A percentile compares a stretch with the other conserved stretches of the same genome.
Evolutionary conservation across 2,329 filamentous ascomycete species (phyloP).

Genomic region (Madurella mycetomatis): DNA sequence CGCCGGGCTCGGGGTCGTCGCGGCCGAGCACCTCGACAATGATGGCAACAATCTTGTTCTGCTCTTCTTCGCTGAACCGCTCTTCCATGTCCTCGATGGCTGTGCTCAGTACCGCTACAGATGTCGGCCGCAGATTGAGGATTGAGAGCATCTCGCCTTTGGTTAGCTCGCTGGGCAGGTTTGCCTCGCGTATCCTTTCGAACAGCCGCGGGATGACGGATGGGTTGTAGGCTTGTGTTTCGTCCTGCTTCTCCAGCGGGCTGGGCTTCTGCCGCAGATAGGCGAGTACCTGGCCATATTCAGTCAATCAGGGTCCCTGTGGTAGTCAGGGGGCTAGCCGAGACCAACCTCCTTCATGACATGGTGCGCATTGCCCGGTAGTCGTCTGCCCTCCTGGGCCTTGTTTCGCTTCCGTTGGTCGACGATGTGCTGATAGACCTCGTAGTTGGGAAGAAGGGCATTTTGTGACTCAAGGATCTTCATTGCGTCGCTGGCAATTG

Average conservation of each 20-base stretch:
- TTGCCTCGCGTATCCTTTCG: slow-evolving; percentile 39
- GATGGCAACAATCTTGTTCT: slow-evolving; percentile 53
- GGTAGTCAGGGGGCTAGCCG: slow-evolving; percentile 7
- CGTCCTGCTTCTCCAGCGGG: slow-evolving; percentile 52
- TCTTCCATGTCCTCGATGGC: slow-evolving; percentile 62
- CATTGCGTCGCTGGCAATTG: slow-evolving; percentile 37
- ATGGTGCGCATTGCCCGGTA: slow-evolving; percentile 55
- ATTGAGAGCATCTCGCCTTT: slow-evolving; percentile 68
- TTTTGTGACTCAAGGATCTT: slow-evolving; percentile 69
- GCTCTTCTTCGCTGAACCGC: slow-evolving; percentile 56
- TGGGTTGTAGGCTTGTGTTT: slow-evolving; percentile 44
- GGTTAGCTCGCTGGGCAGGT: slow-evolving; percentile 53
- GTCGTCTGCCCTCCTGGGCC: slow-evolving; percentile 42
- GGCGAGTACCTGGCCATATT: slow-evolving; percentile 48
- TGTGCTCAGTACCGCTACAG: slow-evolving; percentile 54
- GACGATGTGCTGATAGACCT: slow-evolving; percentile 63
- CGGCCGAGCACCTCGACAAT: slow-evolving; percentile 56
- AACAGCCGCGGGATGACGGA: slow-evolving; percentile 51
- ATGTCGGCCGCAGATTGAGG: slow-evolving; percentile 59
- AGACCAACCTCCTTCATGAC: slow-evolving; percentile 59
- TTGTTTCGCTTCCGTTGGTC: slow-evolving; percentile 53
- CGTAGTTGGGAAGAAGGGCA: slow-evolving; percentile 66
- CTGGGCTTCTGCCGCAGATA: slow-evolving; percentile 54
- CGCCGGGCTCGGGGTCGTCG: slow-evolving; percentile 36
- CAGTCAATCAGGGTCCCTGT: not conserved